phyloP scores from a whole-genome alignment of 768 basidiomycete species.

The Phanerochaete sordida region DNA sequence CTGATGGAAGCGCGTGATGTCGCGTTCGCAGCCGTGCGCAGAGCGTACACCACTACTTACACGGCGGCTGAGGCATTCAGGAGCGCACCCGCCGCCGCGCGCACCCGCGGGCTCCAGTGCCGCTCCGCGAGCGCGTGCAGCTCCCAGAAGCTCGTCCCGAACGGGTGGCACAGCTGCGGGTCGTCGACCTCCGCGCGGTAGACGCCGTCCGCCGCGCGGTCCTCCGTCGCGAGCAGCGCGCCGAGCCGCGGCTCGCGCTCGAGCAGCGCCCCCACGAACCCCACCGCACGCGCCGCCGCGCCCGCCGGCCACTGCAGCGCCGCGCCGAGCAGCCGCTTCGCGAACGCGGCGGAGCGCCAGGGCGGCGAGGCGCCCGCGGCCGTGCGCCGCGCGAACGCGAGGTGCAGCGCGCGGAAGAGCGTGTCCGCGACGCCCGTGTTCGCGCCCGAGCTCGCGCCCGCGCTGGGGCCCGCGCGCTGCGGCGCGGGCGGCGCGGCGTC shows the following conservation, averaged over 20 bases:
- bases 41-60: slow-evolving; percentile 17
- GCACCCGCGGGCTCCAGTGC: slow-evolving; percentile 67
- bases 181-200: slow-evolving; percentile 87
- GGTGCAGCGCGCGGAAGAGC: slow-evolving; percentile 80
- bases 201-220: slow-evolving; percentile 78
- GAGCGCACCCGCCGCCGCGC: slow-evolving; percentile 61
- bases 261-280: slow-evolving; percentile 70
- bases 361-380: slow-evolving; percentile 39
- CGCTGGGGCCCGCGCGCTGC: slow-evolving; percentile 12
- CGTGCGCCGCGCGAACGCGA: slow-evolving; percentile 76
- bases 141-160: slow-evolving; percentile 88
- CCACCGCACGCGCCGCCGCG: slow-evolving; percentile 62
- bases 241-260: slow-evolving; percentile 78
- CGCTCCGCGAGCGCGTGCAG: slow-evolving; percentile 55
- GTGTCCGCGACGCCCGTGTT: slow-evolving; percentile 47
- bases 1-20: neutral
- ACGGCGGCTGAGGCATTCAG: slow-evolving; percentile 18
- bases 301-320: slow-evolving; percentile 78
- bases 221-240: slow-evolving; percentile 82
- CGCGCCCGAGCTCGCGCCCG: slow-evolving; percentile 35
- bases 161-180: slow-evolving; percentile 78
- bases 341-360: slow-evolving; percentile 85
- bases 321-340: slow-evolving; percentile 84
- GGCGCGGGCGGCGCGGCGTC: slow-evolving; percentile 45
- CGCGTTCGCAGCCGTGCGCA: neutral